Evolutionary conservation across 1,139 yeast genomes (phyloP), one percentile per base, ranked within the genome.

Genomic region (Pichiaceae sp.): DNA sequence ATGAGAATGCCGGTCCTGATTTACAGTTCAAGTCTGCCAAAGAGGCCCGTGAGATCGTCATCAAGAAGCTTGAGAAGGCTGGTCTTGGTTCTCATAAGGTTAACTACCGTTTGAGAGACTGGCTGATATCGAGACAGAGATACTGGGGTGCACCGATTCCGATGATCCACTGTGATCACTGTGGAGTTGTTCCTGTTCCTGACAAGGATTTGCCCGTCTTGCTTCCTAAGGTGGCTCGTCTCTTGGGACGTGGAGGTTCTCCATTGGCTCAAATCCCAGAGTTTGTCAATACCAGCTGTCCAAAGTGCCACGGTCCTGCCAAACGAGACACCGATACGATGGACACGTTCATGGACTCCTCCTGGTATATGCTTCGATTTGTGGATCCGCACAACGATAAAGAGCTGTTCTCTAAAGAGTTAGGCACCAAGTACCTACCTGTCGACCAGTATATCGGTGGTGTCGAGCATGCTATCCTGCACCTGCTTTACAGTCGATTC

Each of bases 71-170:
- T 21, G 59, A 58, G 18, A 37, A 50, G 0, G 39, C 45, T 0
- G 55, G 60, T 0, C 40, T 59, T 2, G 96, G 91, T 0, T 47
- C 59, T 1, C 44, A 51, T 5, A 65, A 72, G 2, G 69, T 70
- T 0, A 81, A 79, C 42, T 80, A 69, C 52, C 72, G 78, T 48
- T 63, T 91, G 25, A 69, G 96, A 47, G 98, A 91, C 54, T 91
- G 98, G 98, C 68, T 91, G 27, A 82, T 91, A 31, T 80, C 94
- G 53, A 74, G 98, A 50, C 98, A 91, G 60, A 65, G 98, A 42
- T 91, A 83, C 56, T 91, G 98, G 98, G 98, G 98, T 21, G 94
- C 97, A 0, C 98, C 98, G 3, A 91, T 91, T 39, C 98, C 98
- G 2, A 85, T 91, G 27, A 66, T 91, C 18, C 94, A 91, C 50